These are phyloP conservation scores for Brassica cretica DNA, from an alignment of 345 rosid species.

Conservation along the genomic window DNA sequence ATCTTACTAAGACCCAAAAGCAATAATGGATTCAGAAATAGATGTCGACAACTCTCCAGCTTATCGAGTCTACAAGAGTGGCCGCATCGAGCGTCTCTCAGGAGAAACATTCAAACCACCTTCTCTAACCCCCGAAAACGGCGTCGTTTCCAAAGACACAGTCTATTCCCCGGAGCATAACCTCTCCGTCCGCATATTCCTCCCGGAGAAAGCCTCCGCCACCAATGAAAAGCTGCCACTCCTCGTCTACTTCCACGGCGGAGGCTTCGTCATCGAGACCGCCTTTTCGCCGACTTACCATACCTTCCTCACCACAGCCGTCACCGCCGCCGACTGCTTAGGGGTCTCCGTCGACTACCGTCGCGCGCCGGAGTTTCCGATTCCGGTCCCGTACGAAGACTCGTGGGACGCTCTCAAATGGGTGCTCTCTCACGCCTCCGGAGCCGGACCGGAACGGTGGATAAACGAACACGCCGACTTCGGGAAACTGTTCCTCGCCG, in stretches of 20 bases:
- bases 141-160: conserved; percentile 45
- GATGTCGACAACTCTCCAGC: conserved; percentile 7
- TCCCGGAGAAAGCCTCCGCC: conserved; percentile 29
- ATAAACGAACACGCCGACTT: conserved; percentile 51
- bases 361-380: conserved; percentile 58
- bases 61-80: conserved; percentile 41
- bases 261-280: conserved; percentile 46
- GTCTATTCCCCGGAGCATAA: conserved; percentile 29
- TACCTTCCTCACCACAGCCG: conserved; percentile 29
- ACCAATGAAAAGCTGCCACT: conserved; percentile 43
- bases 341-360: conserved; percentile 52
- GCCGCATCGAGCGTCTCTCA: conserved; percentile 48
- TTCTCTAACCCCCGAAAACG: conserved; percentile 35
- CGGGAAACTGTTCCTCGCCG: conserved; percentile 43
- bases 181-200: conserved; percentile 39
- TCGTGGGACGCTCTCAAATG: conserved; percentile 56
- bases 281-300: conserved; percentile 42
- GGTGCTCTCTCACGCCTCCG: conserved; percentile 45
- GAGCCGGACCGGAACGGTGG: conserved; percentile 49
- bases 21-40: conserved; percentile 29
- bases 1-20: neutral
- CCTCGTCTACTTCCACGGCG: conserved; percentile 56
- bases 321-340: conserved; percentile 32
- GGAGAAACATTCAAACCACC: conserved; percentile 41
- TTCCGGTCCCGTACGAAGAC: conserved; percentile 59